Evolutionary conservation across 345 rosid species (phyloP), one percentile per base, ranked within the genome.

Genomic region (Reutealis trisperma): DNA sequence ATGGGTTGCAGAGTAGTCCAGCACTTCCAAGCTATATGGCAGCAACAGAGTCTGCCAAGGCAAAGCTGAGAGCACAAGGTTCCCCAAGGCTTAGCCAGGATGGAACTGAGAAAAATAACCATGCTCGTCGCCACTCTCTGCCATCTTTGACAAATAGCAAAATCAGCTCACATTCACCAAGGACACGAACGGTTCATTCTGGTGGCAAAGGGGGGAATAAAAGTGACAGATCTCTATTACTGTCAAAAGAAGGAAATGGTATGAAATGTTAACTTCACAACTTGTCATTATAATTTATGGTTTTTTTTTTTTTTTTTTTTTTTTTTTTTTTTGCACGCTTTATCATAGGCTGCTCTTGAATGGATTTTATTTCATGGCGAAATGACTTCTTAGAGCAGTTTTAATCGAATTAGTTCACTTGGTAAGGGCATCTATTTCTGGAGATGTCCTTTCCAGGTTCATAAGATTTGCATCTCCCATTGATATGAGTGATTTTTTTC

Each of bases 21-120:
- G 34, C 88, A 37, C 63, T 93, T 57, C 98, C 98, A 44, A 93
- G 98, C 86, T 94, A 91, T 81, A 93, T 94, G 98, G 90, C 88
- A 80, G 97, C 97, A 63, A 94, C 98, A 64, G 87, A 83, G 87
- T 93, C 98, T 27, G 98, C 95, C 1, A 94, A 91, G 90, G 98
- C 97, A 71, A 93, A 94, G 79, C 85, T 91, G 82, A 90, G 93
- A 83, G 86, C 85, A 14, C 97, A 91, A 83, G 92, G 91, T 61
- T 93, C 98, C 61, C 94, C 91, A 65, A 83, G 84, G 77, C 75
- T 89, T 49, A 85, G 85, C 78, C 92, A 88, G 74, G 96, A 93
- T 0, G 85, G 71, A 42, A 76, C 84, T 68, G 97, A 91, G 78
- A 91, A 88, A 86, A 84, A 63, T 76, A 89, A 41, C 66, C 65